phyloP scores from a whole-genome alignment of 495 filamentous ascomycete species.

The Tirmania nivea region DNA sequence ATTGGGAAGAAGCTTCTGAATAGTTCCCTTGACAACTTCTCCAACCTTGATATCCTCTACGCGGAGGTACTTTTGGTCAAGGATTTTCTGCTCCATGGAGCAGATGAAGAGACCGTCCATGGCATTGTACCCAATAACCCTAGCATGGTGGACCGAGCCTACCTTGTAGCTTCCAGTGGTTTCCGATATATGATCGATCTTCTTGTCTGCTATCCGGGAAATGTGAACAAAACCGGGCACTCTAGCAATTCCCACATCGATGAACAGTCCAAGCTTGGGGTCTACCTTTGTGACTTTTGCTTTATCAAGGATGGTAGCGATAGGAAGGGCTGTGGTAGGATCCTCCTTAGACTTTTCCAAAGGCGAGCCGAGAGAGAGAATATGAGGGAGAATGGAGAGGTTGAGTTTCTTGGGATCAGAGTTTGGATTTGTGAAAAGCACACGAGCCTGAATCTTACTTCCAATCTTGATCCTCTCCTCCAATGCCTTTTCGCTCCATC shows the following conservation, averaged over 20 bases:
- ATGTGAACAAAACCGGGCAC: conserved; percentile 81
- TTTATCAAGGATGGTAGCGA: conserved; percentile 54
- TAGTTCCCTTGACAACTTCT: conserved; percentile 55
- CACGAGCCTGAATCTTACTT: conserved; percentile 61
- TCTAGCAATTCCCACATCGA: conserved; percentile 51
- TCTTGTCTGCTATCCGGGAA: conserved; percentile 58
- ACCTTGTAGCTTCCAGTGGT: conserved; percentile 54
- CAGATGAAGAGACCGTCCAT: conserved; percentile 73
- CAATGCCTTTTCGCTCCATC: conserved; percentile 38
- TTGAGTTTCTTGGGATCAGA: conserved; percentile 63
- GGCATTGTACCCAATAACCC: conserved; percentile 65
- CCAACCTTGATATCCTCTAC: conserved; percentile 74
- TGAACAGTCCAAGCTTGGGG: conserved; percentile 53
- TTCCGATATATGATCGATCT: conserved; percentile 56
- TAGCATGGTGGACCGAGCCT: conserved; percentile 53
- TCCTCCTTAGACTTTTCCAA: conserved; percentile 8
- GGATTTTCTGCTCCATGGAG: conserved; percentile 55
- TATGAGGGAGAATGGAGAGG: conserved; percentile 65
- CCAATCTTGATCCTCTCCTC: conserved; percentile 55
- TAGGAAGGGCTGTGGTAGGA: conserved; percentile 22
- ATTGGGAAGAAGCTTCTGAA: conserved; percentile 45
- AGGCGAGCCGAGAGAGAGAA: conserved; percentile 41
- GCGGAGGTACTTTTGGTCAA: conserved; percentile 73
- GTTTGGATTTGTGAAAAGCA: conserved; percentile 64
- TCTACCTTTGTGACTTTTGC: conserved; percentile 60